Evolutionary conservation across 192 early-diverging fungal species (phyloP).

Genomic region (Backusella tuberculispora): DNA sequence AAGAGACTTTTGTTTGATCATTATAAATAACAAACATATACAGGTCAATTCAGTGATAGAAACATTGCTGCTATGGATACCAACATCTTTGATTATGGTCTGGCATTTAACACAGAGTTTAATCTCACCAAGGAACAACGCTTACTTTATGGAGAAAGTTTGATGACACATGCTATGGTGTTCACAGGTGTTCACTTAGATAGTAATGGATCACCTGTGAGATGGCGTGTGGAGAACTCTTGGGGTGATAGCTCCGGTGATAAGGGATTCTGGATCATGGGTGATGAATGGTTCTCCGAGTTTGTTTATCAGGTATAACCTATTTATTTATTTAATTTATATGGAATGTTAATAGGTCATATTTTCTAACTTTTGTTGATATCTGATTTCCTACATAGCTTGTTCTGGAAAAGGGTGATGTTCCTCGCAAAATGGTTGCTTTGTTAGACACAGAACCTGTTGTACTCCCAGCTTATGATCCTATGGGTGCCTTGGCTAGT

Average conservation of each 20-base stretch:
- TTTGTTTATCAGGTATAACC: conserved; percentile 67
- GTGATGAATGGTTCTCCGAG: conserved; percentile 77
- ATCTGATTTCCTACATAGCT: conserved; percentile 46
- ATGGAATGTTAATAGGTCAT: background rate
- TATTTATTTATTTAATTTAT: background rate
- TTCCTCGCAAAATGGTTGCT: conserved; percentile 62
- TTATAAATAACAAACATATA: background rate
- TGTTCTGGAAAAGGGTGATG: conserved; percentile 69
- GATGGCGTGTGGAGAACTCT: conserved; percentile 80
- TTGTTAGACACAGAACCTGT: conserved; percentile 65
- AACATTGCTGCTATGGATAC: conserved; percentile 65
- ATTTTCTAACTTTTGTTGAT: background rate
- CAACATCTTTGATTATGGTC: conserved; percentile 64
- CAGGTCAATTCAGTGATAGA: conserved; percentile 58
- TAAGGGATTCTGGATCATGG: conserved; percentile 78
- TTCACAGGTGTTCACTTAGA: conserved; percentile 77
- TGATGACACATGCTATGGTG: conserved; percentile 85
- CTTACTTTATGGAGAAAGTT: conserved; percentile 69
- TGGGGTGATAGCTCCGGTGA: conserved; percentile 55
- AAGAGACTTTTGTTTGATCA: background rate
- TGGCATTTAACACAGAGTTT: conserved; percentile 66
- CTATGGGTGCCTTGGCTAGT: conserved; percentile 72
- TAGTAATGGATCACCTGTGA: conserved; percentile 62
- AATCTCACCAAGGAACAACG: conserved; percentile 69
- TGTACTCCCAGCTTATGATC: conserved; percentile 78